Base-by-base conservation (phyloP, 2,329 filamentous ascomycete species). In the Neopestalotiopsis rosae region DNA sequence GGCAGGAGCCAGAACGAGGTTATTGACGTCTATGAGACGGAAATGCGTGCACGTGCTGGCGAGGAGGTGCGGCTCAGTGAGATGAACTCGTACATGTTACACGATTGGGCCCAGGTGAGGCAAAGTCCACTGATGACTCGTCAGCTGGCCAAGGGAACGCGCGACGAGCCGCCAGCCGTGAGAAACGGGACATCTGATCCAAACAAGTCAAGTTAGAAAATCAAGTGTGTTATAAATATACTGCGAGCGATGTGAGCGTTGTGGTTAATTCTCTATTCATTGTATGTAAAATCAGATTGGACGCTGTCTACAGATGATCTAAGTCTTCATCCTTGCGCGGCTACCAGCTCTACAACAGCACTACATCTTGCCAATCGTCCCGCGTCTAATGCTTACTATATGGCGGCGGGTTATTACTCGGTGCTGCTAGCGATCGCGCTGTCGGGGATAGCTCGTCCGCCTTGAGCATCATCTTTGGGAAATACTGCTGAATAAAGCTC, bases 401-500 rank as follows among this genome's bases (percentile, higher is more conserved):
- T 7, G 65, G 65, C 28, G 65, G 65, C 24, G 65, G 65, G n/a
- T 64, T 17, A 24, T 20, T 45, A 17, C 32, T 57, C 17, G 64
- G 24, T 38, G 40, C 7, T 34, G 42, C 40, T 57, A 67, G 24
- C 6, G 66, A n/a, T 45, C 42, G 45, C 13, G 57, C 52, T 28
- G 40, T 28, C 38, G 49, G 66, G 20, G 72, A 65, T 4, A 77
- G 56, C 63, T 74, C 69, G 6, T 72, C 70, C 38, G 87, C 82
- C 79, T 87, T 89, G 42, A 80, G 76, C 75, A 92, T 86, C 85
- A 95, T 90, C 77, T 88, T 90, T 24, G 86, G 82, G 78, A 95
- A 94, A 80, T 94, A 95, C 75, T 93, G 88, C 70, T 92, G 89
- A 66, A 94, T 90, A 74, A 95, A 93, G 17, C 91, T 91, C 81